A percentile compares a stretch with the other conserved stretches of the same genome.
Evolutionary conservation across 495 filamentous ascomycete species (phyloP).

Genomic region (Immersiella caudata): DNA sequence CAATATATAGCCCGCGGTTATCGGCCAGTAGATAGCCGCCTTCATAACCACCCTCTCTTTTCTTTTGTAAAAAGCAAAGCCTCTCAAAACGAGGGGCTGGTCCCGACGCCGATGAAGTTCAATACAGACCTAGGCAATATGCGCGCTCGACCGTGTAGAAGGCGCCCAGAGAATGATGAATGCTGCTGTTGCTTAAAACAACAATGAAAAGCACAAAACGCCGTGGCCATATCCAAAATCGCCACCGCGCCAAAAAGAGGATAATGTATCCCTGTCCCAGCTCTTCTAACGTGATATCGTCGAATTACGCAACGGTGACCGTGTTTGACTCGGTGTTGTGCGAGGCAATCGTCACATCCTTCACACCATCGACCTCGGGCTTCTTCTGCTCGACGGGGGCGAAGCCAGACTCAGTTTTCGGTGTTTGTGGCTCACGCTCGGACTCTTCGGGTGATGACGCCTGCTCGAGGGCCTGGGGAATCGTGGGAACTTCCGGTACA

Average conservation of each 20-base stretch:
- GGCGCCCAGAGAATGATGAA: background rate
- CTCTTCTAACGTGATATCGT: background rate
- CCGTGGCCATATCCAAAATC: background rate
- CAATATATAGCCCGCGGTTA: background rate
- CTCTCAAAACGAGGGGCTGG: background rate
- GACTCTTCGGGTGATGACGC: slow-evolving; percentile 37
- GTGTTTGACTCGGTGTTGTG: background rate
- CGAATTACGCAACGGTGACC: background rate
- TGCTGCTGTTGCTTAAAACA: background rate
- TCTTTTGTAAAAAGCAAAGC: background rate
- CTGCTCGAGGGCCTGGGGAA: slow-evolving; percentile 24
- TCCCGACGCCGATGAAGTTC: background rate
- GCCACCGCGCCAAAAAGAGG: background rate
- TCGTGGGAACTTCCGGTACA: slow-evolving; percentile 20
- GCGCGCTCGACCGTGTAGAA: background rate
- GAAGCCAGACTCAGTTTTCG: slow-evolving; percentile 23
- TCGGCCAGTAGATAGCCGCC: background rate
- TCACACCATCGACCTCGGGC: background rate
- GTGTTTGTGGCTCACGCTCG: slow-evolving; percentile 37
- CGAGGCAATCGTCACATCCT: slow-evolving; percentile 4
- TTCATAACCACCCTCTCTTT: background rate
- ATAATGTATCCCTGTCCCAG: background rate
- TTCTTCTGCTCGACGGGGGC: background rate
- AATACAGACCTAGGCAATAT: background rate
- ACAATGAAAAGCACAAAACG: background rate